These are phyloP conservation scores for Boletus subparvulus DNA, from an alignment of 768 basidiomycete species.

Conservation along the genomic window DNA sequence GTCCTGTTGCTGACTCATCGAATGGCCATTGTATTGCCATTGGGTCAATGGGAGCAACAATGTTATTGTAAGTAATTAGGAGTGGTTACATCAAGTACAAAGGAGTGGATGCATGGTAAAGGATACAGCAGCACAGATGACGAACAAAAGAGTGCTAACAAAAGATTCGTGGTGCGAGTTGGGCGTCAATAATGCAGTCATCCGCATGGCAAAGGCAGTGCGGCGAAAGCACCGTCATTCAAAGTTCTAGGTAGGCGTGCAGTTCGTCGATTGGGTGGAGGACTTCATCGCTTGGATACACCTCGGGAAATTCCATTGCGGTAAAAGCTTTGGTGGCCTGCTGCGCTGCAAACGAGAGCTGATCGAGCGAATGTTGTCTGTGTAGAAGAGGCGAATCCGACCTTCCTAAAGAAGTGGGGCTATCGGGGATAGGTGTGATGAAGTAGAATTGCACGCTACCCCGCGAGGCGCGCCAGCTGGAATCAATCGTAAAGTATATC, in stretches of 20 bases:
- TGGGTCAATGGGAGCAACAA: neutral
- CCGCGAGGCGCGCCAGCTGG: slow-evolving; percentile 20
- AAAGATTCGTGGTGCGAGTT: slow-evolving; percentile 1
- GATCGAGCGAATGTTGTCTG: slow-evolving; percentile 22
- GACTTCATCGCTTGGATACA: neutral
- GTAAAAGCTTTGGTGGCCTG: neutral
- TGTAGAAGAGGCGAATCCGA: slow-evolving; percentile 26
- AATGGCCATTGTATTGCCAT: slow-evolving; percentile 3
- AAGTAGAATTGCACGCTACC: slow-evolving; percentile 20
- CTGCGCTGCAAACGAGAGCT: slow-evolving; percentile 9
- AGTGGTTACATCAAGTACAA: slow-evolving; percentile 4
- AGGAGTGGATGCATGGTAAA: neutral
- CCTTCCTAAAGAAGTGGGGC: slow-evolving; percentile 6
- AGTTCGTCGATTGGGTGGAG: slow-evolving; percentile 25
- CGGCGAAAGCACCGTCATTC: slow-evolving; percentile 1
- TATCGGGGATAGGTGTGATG: slow-evolving; percentile 27
- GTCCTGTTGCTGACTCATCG: slow-evolving; percentile 14
- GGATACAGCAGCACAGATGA: neutral
- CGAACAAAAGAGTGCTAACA: neutral
- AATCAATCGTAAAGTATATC: slow-evolving; percentile 32
- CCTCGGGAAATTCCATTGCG: neutral
- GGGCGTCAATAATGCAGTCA: neutral
- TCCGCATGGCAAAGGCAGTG: neutral
- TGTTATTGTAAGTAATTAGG: slow-evolving; percentile 8
- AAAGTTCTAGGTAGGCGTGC: slow-evolving; percentile 20